Percentiles rank a stretch among this genome's conserved stretches.
These are phyloP conservation scores for Globisporangium parvum DNA, from an alignment of 352 stramenopile genomes.

Conservation along the genomic window DNA sequence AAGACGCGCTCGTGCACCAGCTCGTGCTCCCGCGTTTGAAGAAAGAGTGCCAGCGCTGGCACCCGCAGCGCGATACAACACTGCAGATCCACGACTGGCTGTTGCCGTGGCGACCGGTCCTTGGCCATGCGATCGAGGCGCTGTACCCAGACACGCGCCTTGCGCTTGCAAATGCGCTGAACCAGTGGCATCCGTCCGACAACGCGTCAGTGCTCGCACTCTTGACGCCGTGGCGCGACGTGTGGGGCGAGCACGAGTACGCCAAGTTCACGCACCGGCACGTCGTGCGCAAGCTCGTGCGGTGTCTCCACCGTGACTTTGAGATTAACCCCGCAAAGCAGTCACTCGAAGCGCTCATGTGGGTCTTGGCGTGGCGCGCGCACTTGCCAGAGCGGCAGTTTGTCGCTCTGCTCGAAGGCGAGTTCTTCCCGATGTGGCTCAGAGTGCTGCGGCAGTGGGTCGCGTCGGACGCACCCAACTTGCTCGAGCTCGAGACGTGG, in stretches of 20 bases:
- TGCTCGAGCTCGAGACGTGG: constrained; percentile 75
- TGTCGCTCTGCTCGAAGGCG: constrained; percentile 80
- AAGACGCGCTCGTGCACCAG: constrained; percentile 45
- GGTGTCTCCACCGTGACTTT: constrained; percentile 79
- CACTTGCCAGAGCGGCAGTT: constrained; percentile 68
- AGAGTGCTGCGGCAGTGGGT: constrained; percentile 81
- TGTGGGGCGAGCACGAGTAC: constrained; percentile 79
- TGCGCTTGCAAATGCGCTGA: constrained; percentile 49
- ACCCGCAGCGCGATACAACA: constrained; percentile 32
- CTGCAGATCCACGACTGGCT: constrained; percentile 74
- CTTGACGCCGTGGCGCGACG: constrained; percentile 57
- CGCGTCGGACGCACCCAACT: constrained; percentile 16
- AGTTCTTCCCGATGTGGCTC: constrained; percentile 91
- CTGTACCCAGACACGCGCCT: constrained; percentile 73
- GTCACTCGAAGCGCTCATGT: constrained; percentile 56
- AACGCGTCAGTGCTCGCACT: constrained; percentile 42
- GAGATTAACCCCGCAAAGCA: constrained; percentile 70
- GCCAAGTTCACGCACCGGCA: constrained; percentile 80
- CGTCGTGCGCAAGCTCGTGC: constrained; percentile 68
- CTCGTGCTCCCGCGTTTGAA: constrained; percentile 67
- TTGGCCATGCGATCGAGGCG: constrained; percentile 37
- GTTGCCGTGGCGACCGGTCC: constrained; percentile 48
- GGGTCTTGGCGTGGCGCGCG: constrained; percentile 70
- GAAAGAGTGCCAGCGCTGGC: constrained; percentile 62
- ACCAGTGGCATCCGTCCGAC: constrained; percentile 79